Base-by-base conservation (phyloP, 495 filamentous ascomycete genomes). In the Neurospora sp. region DNA sequence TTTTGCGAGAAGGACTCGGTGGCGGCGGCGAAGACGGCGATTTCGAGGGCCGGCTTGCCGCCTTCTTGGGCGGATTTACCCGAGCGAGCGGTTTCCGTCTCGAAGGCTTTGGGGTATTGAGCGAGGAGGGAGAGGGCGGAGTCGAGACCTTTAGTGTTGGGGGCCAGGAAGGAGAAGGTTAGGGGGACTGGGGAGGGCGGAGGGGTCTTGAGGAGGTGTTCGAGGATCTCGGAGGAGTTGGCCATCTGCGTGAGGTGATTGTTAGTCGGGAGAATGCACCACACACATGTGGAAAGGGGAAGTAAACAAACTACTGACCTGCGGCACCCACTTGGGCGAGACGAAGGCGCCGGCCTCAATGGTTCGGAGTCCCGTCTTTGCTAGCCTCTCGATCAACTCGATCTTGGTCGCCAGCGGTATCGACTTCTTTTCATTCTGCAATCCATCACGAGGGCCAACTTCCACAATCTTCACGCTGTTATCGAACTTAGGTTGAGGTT, bases 271-370 rank as follows among this genome's bases (percentile, higher is more conserved):
- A 65, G 70, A 18, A 40, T 40, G 35, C 35, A 37, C 35, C 35
- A 40, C 35, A 14, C 6, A 45, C 41, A 3, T 16, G 38, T 70
- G 14, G 42, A 39, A 59, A 42, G n/a, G 27, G 61, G 22, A 39
- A 39, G 42, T 68, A 68, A 68, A n/a, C 59, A 53, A 37, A 47
- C 18, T 72, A 74, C 81, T 71, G 80, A 96, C 94, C 87, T 97
- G 96, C 38, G 96, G 96, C 27, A 98, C 94, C 96, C 96, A 98
- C 92, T 97, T 98, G 8, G 94, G 94, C 69, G 92, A 87, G 8
- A 98, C 95, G 80, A 99, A 99, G 3, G 93, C 94, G 3, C 96
- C 96, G 31, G 96, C 96, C 81, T 99, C 96, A 74, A 99, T 97
- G 61, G 91, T 92, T 4, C 86, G 87, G 27, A 99, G 83, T 1